Conservation (phyloP, 495 filamentous ascomycete genomes). For the Saxophila tyrrhenica region DNA sequence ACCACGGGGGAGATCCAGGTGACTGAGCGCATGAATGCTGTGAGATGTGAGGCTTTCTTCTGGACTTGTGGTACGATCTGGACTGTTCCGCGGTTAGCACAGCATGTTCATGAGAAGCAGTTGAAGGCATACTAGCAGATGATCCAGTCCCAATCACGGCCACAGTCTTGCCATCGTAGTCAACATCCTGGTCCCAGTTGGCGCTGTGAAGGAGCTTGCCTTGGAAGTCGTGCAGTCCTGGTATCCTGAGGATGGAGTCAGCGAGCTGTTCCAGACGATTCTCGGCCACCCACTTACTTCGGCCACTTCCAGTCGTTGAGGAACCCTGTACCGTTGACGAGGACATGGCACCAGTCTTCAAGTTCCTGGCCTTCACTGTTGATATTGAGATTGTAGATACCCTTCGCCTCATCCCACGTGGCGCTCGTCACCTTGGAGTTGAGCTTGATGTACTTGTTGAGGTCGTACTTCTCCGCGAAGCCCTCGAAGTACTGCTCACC, state of each 20-base stretch:
- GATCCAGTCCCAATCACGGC: conserved; percentile 20
- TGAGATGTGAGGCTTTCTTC: neutral
- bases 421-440: conserved; percentile 22
- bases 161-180: conserved; percentile 16
- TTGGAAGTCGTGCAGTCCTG: conserved; percentile 17
- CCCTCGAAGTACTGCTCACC: conserved; percentile 24
- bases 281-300: neutral
- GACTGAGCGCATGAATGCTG: neutral
- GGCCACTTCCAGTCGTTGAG: conserved; percentile 11
- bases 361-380: neutral
- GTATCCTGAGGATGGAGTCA: conserved; percentile 5
- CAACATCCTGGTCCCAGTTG: conserved; percentile 15
- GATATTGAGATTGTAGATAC: neutral
- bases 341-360: conserved; percentile 19
- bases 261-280: neutral
- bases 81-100: neutral
- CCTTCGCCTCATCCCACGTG: conserved; percentile 20
- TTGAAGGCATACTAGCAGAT: conserved; percentile 4
- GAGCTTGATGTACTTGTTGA: conserved; percentile 21
- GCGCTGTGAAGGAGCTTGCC: conserved; percentile 14
- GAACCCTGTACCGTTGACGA: conserved; percentile 26
- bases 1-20: neutral
- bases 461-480: conserved; percentile 5
- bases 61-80: conserved; percentile 17
- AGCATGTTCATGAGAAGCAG: neutral